These are phyloP conservation scores for Phytopythium chamaehyphon DNA, from an alignment of 352 stramenopile genomes.

Conservation along the genomic window DNA sequence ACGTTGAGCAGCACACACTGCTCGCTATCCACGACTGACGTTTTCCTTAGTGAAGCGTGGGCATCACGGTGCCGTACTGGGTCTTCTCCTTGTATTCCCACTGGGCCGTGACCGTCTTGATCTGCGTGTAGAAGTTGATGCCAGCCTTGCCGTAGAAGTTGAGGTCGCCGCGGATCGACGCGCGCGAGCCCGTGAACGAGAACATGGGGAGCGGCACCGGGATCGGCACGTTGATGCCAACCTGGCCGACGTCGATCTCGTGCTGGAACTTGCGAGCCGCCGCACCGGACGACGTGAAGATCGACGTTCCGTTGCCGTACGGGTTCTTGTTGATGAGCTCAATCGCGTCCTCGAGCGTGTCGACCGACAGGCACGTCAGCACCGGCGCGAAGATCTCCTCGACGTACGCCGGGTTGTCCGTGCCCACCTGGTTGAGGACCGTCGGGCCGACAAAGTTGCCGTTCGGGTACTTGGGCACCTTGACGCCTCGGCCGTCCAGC, in stretches of 20 bases:
- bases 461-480: slow-evolving; percentile 90
- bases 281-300: slow-evolving; percentile 94
- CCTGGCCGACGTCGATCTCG: slow-evolving; percentile 95
- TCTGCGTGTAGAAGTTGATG: slow-evolving; percentile 97
- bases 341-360: slow-evolving; percentile 96
- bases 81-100: slow-evolving; percentile 92
- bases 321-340: slow-evolving; percentile 93
- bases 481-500: slow-evolving; percentile 90
- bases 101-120: slow-evolving; percentile 96
- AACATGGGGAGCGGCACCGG: slow-evolving; percentile 97
- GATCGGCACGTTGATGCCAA: slow-evolving; percentile 97
- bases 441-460: slow-evolving; percentile 97
- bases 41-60: slow-evolving; percentile 60
- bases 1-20: not conserved
- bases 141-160: slow-evolving; percentile 98
- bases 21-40: not conserved
- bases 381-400: slow-evolving; percentile 99
- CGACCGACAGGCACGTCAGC: slow-evolving; percentile 86
- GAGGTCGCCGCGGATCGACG: slow-evolving; percentile 93
- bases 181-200: slow-evolving; percentile 95
- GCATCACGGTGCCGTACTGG: slow-evolving; percentile 91
- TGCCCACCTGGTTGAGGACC: slow-evolving; percentile 80
- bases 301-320: slow-evolving; percentile 97
- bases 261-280: slow-evolving; percentile 96
- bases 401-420: slow-evolving; percentile 88